Conservation (phyloP, 2,329 filamentous ascomycete species). For the Cercospora sp. region DNA sequence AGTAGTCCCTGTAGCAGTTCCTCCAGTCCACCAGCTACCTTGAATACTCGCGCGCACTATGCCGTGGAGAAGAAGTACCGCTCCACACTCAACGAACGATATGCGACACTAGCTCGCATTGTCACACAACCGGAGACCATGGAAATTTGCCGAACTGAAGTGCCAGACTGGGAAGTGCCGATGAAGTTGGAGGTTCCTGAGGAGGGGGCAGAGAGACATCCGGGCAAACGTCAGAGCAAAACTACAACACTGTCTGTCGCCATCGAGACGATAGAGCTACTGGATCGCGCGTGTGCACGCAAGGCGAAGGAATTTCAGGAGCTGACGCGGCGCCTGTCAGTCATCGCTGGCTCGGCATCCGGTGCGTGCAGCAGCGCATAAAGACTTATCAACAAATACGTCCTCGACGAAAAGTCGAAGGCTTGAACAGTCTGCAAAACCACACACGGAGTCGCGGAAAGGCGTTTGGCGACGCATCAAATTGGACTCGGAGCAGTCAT, state of each 20-base stretch:
- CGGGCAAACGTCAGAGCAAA: conserved; percentile 26
- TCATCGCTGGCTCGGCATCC: conserved; percentile 7
- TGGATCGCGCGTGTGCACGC: conserved; percentile 19
- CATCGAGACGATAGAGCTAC: conserved; percentile 23
- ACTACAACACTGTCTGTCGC: conserved; percentile 26
- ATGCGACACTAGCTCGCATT: conserved; percentile 23
- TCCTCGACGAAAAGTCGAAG: neutral
- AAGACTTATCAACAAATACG: neutral
- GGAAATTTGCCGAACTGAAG: conserved; percentile 22
- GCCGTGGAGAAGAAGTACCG: conserved; percentile 38
- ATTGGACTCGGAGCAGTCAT: neutral
- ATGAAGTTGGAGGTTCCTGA: conserved; percentile 22
- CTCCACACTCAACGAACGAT: conserved; percentile 24
- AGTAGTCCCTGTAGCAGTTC: conserved; percentile 11
- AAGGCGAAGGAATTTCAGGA: conserved; percentile 22
- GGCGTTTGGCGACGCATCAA: neutral
- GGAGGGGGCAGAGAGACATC: conserved; percentile 16
- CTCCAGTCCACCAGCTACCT: conserved; percentile 1
- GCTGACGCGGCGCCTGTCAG: conserved; percentile 8
- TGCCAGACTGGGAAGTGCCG: conserved; percentile 23
- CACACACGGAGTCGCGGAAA: neutral
- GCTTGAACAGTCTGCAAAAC: neutral
- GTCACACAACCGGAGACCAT: conserved; percentile 22
- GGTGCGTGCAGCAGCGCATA: neutral
- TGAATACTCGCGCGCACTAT: conserved; percentile 41